A percentile compares a stretch with the other conserved stretches of the same genome.
Evolutionary conservation across 495 filamentous ascomycete species (phyloP).

Genomic region (Chaetomidium leptoderma): DNA sequence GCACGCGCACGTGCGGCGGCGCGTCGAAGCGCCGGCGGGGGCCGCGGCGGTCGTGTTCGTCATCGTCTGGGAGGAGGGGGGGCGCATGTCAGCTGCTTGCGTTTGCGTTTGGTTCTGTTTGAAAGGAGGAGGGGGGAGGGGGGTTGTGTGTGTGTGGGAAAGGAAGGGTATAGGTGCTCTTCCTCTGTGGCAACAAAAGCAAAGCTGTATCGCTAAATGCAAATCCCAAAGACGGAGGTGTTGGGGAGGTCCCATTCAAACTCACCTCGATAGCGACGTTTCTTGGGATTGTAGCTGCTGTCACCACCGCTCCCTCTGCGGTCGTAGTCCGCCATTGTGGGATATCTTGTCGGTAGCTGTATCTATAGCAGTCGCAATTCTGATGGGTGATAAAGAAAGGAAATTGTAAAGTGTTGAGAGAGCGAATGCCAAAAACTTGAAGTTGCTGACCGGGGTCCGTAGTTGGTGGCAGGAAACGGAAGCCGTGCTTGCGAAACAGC

Average conservation of each 20-base stretch:
- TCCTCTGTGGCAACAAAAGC: too few species aligned
- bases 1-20: constrained; percentile 67
- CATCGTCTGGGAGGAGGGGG: constrained; percentile 17
- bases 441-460: not conserved
- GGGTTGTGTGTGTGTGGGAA: too few species aligned
- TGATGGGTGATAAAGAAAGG: not conserved
- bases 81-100: not conserved
- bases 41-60: constrained; percentile 71
- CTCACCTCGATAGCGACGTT: constrained; percentile 51
- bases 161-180: not conserved
- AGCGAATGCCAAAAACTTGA: not conserved
- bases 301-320: constrained; percentile 53
- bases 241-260: not conserved
- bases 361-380: not conserved
- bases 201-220: too few species aligned
- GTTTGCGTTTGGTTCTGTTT: not conserved
- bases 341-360: not conserved
- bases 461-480: not conserved
- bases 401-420: not conserved
- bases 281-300: constrained; percentile 62
- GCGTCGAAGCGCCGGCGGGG: constrained; percentile 76
- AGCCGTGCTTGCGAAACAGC: constrained; percentile 1
- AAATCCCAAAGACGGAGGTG: not conserved
- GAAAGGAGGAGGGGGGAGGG: not conserved
- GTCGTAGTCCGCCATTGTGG: constrained; percentile 69